Evolutionary conservation across 108 stramenopile species (phyloP).

Genomic region (Pseudonitzschia multiseries): DNA sequence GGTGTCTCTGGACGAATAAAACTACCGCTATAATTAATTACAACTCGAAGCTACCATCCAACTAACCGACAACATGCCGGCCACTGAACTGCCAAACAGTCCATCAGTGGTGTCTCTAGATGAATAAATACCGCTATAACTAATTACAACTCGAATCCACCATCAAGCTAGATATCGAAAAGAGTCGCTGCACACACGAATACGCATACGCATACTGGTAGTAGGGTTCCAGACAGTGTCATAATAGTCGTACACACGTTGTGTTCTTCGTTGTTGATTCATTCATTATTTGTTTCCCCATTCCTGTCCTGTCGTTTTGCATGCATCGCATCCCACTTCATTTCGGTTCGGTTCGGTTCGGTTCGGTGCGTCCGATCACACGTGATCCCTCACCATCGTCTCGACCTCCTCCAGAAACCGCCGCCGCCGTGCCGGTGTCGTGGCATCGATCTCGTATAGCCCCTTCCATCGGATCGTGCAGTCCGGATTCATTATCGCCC

Average conservation of each 20-base stretch:
- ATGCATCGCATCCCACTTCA: too few species aligned
- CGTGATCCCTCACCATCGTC: neutral
- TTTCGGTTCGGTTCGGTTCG: too few species aligned
- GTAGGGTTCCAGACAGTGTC: too few species aligned
- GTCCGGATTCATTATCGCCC: conserved; percentile 14
- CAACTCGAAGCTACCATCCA: neutral
- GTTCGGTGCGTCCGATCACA: neutral
- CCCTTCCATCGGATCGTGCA: conserved; percentile 24
- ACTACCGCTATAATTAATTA: neutral
- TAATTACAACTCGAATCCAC: neutral
- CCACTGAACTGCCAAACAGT: too few species aligned
- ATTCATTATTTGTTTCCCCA: too few species aligned
- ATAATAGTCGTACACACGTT: too few species aligned
- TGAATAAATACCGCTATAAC: neutral
- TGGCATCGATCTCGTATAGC: conserved; percentile 29
- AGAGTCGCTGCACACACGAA: too few species aligned
- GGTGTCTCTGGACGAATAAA: neutral
- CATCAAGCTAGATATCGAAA: too few species aligned
- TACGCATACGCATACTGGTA: too few species aligned
- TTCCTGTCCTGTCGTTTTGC: too few species aligned
- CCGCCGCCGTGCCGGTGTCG: conserved; percentile 3
- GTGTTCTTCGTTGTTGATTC: too few species aligned
- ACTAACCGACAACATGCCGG: neutral
- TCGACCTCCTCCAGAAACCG: conserved; percentile 10
- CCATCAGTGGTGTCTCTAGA: too few species aligned